These are phyloP conservation scores for Rhizopogon vesiculosus DNA, from an alignment of 768 basidiomycete genomes.

Conservation along the genomic window DNA sequence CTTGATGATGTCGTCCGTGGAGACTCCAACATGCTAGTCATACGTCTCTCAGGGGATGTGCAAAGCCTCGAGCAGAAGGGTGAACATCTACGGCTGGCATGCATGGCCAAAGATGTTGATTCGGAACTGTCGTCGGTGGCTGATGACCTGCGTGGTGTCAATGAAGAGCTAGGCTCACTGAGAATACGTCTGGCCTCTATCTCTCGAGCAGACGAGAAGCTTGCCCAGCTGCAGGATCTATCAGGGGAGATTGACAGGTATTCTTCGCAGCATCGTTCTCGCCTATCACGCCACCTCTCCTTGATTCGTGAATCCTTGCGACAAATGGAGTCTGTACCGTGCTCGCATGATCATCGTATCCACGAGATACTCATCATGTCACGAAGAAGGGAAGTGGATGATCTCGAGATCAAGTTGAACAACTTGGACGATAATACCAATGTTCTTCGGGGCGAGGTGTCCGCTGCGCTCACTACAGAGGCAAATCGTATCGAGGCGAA, in stretches of 20 bases:
- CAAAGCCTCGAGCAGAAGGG: conserved; percentile 45
- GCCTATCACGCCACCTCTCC: conserved; percentile 44
- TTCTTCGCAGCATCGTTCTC: conserved; percentile 28
- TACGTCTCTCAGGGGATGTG: conserved; percentile 54
- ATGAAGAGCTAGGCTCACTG: conserved; percentile 35
- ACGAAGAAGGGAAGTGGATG: conserved; percentile 46
- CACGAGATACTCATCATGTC: conserved; percentile 45
- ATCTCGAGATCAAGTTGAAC: conserved; percentile 43
- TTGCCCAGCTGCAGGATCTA: conserved; percentile 33
- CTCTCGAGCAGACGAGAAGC: conserved; percentile 22
- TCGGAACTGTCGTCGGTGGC: conserved; percentile 31
- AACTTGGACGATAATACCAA: conserved; percentile 40
- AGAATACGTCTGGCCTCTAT: conserved; percentile 30
- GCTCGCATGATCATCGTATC: conserved; percentile 37
- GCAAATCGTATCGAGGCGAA: conserved; percentile 37
- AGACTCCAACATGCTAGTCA: conserved; percentile 64
- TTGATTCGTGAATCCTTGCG: conserved; percentile 51
- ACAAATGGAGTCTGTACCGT: conserved; percentile 47
- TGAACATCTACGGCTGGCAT: conserved; percentile 46
- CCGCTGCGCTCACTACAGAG: conserved; percentile 36
- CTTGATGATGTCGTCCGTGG: conserved; percentile 66
- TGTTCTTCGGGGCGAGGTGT: conserved; percentile 28
- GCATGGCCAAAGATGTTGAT: conserved; percentile 52
- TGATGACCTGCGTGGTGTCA: conserved; percentile 34
- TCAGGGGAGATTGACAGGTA: conserved; percentile 31